Evolutionary conservation across 768 basidiomycete species (phyloP).

Genomic region (Pleurotus salmoneostramineus): DNA sequence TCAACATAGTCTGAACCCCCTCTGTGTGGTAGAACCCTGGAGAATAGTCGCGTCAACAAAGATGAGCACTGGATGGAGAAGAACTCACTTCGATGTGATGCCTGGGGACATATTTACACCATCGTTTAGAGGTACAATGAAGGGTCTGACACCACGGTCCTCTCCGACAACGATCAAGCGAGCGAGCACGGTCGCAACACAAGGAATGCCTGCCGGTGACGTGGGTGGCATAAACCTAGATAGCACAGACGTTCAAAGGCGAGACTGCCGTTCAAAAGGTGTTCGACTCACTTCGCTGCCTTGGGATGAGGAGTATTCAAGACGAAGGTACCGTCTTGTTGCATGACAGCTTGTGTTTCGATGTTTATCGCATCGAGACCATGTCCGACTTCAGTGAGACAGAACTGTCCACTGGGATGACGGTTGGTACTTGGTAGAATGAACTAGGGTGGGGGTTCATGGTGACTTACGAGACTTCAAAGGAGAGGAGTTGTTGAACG

Average conservation of each 20-base stretch:
- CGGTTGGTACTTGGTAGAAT: background rate
- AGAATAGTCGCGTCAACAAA: background rate
- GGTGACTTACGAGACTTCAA: constrained; percentile 22
- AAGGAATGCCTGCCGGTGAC: constrained; percentile 26
- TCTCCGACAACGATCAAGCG: constrained; percentile 28
- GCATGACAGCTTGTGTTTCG: constrained; percentile 38
- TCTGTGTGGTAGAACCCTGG: constrained; percentile 18
- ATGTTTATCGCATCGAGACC: constrained; percentile 40
- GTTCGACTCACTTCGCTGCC: constrained; percentile 32
- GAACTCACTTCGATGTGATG: constrained; percentile 21
- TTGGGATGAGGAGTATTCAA: constrained; percentile 29
- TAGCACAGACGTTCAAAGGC: background rate
- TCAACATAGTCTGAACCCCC: constrained; percentile 16
- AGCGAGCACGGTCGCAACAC: constrained; percentile 37
- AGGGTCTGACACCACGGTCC: constrained; percentile 31
- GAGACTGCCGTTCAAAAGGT: background rate
- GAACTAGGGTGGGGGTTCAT: background rate
- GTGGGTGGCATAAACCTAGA: constrained; percentile 43
- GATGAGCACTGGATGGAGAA: too few species aligned
- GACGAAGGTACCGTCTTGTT: constrained; percentile 31
- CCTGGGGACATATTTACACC: constrained; percentile 32
- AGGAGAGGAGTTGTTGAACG: constrained; percentile 23
- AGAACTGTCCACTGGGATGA: constrained; percentile 32
- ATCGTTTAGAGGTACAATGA: constrained; percentile 36
- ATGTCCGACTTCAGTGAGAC: constrained; percentile 42